Conservation (phyloP, 192 early-diverging fungal species). For the Coemansia sp. region DNA sequence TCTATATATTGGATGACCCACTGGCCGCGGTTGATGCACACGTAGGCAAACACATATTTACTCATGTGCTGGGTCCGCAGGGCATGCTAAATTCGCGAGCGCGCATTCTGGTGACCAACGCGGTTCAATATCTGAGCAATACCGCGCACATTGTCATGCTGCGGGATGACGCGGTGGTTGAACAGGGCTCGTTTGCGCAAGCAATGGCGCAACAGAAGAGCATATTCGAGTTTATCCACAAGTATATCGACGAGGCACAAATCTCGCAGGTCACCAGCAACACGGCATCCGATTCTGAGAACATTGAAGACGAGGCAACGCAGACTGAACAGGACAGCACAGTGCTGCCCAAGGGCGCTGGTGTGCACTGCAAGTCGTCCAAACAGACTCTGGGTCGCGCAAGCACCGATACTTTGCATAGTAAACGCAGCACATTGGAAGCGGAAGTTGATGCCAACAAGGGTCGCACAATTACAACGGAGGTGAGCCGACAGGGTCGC, state of each 20-base stretch:
- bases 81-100: conserved; percentile 52
- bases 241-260: background rate
- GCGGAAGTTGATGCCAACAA: background rate
- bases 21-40: conserved; percentile 66
- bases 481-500: background rate
- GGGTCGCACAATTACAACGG: background rate
- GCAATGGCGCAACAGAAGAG: background rate
- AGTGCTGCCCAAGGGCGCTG: background rate
- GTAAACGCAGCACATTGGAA: background rate
- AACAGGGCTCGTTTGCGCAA: background rate
- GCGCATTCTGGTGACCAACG: conserved; percentile 60
- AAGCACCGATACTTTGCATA: background rate
- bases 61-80: conserved; percentile 50
- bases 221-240: conserved; percentile 9
- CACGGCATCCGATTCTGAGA: background rate
- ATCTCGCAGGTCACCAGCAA: too few relatives aligned
- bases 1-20: conserved; percentile 71
- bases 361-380: background rate
- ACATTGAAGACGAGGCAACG: background rate
- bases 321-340: too few relatives aligned
- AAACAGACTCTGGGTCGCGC: background rate
- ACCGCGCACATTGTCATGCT: conserved; percentile 54
- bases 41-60: conserved; percentile 60
- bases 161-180: conserved; percentile 3
- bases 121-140: conserved; percentile 50